phyloP scores from a whole-genome alignment of 2,329 filamentous ascomycete species.

The Rhynchosporium graminicola region DNA sequence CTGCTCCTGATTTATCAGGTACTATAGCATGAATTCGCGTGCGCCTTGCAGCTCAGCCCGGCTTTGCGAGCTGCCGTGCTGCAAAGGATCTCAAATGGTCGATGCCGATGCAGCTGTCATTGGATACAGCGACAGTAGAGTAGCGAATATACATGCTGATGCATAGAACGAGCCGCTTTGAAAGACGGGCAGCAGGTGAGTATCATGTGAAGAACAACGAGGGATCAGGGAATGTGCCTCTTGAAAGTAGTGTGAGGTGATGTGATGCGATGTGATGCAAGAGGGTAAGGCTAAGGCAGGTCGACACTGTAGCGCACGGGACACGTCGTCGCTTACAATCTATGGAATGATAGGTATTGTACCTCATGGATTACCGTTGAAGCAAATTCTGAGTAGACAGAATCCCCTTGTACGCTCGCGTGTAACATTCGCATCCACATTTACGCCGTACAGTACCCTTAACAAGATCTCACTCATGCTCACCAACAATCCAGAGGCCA shows the following conservation, averaged over 20 bases:
- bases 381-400: neutral
- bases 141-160: conserved; percentile 2
- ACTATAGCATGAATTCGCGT: too few relatives aligned
- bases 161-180: conserved; percentile 8
- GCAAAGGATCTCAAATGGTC: conserved; percentile 8
- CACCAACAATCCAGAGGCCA: conserved; percentile 1
- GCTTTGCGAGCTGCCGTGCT: neutral
- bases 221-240: neutral
- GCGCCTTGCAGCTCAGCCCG: neutral
- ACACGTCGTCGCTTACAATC: neutral
- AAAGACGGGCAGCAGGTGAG: conserved; percentile 1
- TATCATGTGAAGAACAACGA: neutral
- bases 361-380: neutral
- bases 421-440: neutral
- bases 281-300: too few relatives aligned
- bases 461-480: conserved; percentile 10
- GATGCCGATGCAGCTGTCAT: neutral
- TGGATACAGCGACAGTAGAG: neutral
- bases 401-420: neutral
- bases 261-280: too few relatives aligned
- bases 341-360: neutral
- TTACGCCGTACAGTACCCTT: neutral
- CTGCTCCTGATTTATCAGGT: too few relatives aligned
- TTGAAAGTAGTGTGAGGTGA: too few relatives aligned
- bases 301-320: too few relatives aligned